Percentiles rank a stretch among this genome's conserved stretches.
Evolutionary conservation across 2,329 filamentous ascomycete species (phyloP).

Genomic region (Botrytis pseudocinerea): DNA sequence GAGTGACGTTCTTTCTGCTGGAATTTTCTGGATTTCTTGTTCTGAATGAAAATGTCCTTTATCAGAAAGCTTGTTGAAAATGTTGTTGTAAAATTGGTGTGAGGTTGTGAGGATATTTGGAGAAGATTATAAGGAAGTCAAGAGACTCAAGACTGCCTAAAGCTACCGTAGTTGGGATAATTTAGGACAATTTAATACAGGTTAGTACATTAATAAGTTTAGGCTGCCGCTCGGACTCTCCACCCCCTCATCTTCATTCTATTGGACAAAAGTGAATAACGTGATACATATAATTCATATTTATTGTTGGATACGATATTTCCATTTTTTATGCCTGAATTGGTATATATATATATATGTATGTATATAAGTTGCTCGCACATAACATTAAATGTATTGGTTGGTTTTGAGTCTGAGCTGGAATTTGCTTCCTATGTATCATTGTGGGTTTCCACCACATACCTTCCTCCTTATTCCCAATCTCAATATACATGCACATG

Average conservation of each 20-base stretch:
- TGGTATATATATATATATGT: background rate
- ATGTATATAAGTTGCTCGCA: background rate
- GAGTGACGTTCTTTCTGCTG: no score
- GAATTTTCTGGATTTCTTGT: no score
- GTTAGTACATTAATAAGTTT: no score
- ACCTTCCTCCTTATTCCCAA: background rate
- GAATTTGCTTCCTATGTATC: background rate
- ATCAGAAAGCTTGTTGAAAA: background rate
- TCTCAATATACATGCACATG: no score
- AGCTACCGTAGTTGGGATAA: background rate
- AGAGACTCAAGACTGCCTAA: background rate
- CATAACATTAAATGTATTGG: background rate
- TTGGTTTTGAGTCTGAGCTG: background rate
- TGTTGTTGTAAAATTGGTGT: background rate
- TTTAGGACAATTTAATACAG: background rate
- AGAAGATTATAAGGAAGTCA: background rate
- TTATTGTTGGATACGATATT: background rate
- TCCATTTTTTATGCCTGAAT: background rate
- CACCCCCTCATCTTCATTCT: background rate
- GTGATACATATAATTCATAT: background rate
- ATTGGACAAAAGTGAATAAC: background rate
- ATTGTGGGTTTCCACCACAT: background rate
- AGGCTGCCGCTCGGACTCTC: background rate
- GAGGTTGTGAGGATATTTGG: background rate
- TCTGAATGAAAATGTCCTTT: background rate